Evolutionary conservation across 2,329 filamentous ascomycete species (phyloP), one percentile per base, ranked within the genome.

Genomic region (Myriosclerotinia duriaeana): DNA sequence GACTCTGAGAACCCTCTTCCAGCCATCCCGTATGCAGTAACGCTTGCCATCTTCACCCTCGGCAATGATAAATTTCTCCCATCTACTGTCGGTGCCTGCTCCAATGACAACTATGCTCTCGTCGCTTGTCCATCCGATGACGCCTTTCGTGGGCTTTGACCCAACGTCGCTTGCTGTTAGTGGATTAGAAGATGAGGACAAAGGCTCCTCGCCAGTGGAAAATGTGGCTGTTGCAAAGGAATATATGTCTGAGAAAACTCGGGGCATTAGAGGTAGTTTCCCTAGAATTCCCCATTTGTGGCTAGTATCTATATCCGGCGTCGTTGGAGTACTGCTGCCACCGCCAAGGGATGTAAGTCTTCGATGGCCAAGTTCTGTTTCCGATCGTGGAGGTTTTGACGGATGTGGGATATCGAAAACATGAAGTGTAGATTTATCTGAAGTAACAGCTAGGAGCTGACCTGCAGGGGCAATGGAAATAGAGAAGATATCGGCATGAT

Each of bases 341-440:
- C 65, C 67, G 15, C 71, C 71, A 67, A 74, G 71, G 5, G 74
- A 71, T 22, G 71, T 74, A 36, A 74, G 61, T 62, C 77, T 77
- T 68, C 76, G 76, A 67, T 75, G 48, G 5, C 72, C 71, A 46
- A 72, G 67, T 44, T 75, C 55, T 55, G 75, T 74, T 46, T 79
- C 78, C 63, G 78, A 76, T 60, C 64, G 72, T 62, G 66, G 65
- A 68, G 66, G 76, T 69, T 79, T 80, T 61, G 80, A 81, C 11
- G 82, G 80, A 67, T 85, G 84, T 5, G 89, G 89, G 0, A 97
- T 83, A 74, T 98, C 93, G 76, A 97, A 99, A 48, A 99, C 85
- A 78, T 99, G 95, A 14, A 99, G 83, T 0, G 93, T 99, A 7
- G 92, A 93, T 79, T 98, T 99, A 81, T 99, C 95, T 1, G 93